Percentiles rank a stretch among this genome's conserved stretches.
phyloP scores from a whole-genome alignment of 2,329 filamentous ascomycete species.

The Aureobasidium zeae region DNA sequence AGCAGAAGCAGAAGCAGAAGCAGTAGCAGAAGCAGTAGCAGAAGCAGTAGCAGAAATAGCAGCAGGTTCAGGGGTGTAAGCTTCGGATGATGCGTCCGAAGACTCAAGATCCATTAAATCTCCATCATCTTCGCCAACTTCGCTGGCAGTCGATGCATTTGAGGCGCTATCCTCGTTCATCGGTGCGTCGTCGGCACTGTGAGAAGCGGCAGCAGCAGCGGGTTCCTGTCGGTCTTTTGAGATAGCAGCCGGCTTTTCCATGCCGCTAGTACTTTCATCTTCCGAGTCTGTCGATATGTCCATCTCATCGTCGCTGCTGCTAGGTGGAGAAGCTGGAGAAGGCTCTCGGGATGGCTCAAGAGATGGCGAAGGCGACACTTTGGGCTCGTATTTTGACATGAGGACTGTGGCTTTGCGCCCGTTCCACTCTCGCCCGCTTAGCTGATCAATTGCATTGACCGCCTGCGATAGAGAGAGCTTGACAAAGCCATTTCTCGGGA shows the following conservation, averaged over 20 bases:
- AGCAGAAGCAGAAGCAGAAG: constrained; percentile 1
- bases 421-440: neutral
- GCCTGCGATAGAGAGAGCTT: constrained; percentile 11
- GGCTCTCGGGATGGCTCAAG: neutral
- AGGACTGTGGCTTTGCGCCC: neutral
- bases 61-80: constrained; percentile 10
- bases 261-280: constrained; percentile 18
- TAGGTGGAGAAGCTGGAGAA: neutral
- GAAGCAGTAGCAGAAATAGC: constrained; percentile 1
- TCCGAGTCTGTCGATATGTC: constrained; percentile 16
- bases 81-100: constrained; percentile 8
- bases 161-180: no score
- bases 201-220: neutral
- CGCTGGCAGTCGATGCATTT: neutral
- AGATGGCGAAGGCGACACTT: constrained; percentile 1
- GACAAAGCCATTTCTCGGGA: constrained; percentile 2
- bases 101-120: constrained; percentile 13
- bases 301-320: constrained; percentile 13
- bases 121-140: constrained; percentile 1
- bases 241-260: constrained; percentile 21
- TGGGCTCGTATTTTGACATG: constrained; percentile 5
- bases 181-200: neutral
- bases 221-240: constrained; percentile 13
- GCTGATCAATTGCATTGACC: constrained; percentile 12
- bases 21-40: constrained; percentile 6